phyloP scores from a whole-genome alignment of 1,139 yeast genomes.

The Candida albicans region DNA sequence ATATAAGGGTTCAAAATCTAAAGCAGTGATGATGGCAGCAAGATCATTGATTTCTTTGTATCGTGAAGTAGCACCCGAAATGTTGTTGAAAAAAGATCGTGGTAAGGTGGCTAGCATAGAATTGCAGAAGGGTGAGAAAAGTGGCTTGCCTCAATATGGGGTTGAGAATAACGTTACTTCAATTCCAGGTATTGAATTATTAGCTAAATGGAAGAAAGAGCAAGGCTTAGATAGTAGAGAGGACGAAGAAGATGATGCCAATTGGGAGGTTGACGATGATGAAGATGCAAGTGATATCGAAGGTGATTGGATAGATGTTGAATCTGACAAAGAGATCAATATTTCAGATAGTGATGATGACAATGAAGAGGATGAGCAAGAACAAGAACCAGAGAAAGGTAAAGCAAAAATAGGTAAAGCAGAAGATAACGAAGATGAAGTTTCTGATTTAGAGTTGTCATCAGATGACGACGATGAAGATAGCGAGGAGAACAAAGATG shows the following conservation, averaged over 20 bases:
- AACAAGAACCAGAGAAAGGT: conserved; percentile 34
- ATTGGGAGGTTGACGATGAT: conserved; percentile 49
- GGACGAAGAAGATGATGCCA: conserved; percentile 40
- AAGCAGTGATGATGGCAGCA: conserved; percentile 93
- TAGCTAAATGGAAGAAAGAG: conserved; percentile 84
- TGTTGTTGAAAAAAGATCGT: conserved; percentile 85
- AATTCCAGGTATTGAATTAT: conserved; percentile 86
- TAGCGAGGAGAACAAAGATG: conserved; percentile 41
- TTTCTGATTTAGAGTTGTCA: conserved; percentile 41
- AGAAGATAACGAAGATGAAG: conserved; percentile 32
- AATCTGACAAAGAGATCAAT: conserved; percentile 59
- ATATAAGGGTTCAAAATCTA: conserved; percentile 89
- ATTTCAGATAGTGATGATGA: conserved; percentile 51
- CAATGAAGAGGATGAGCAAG: conserved; percentile 24
- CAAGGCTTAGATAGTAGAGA: conserved; percentile 51
- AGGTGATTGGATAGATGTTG: conserved; percentile 62
- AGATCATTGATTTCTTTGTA: conserved; percentile 82
- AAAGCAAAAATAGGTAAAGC: conserved; percentile 42
- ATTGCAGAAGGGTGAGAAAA: conserved; percentile 53
- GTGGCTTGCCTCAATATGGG: conserved; percentile 69
- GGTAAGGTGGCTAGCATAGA: conserved; percentile 90
- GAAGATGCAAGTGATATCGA: conserved; percentile 55
- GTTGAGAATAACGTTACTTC: conserved; percentile 61
- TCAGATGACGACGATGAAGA: conserved; percentile 33
- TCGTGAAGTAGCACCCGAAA: conserved; percentile 94